phyloP scores from a whole-genome alignment of 768 basidiomycete species.

The Epithele typhae region DNA sequence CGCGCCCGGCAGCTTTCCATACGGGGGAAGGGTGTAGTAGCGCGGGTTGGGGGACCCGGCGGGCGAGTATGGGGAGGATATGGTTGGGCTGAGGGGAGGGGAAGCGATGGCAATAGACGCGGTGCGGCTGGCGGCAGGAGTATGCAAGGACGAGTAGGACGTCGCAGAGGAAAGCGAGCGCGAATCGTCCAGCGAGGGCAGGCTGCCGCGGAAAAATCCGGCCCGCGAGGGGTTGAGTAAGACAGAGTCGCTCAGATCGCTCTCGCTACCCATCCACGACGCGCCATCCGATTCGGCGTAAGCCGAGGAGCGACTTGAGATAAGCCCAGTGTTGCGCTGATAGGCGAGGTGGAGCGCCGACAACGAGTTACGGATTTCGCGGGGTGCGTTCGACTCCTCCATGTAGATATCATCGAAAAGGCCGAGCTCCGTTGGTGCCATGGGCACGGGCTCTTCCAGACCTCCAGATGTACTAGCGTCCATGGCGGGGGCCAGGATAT shows the following conservation, averaged over 20 bases:
- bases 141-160: constrained; percentile 26
- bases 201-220: constrained; percentile 24
- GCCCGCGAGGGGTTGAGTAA: no score
- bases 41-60: not conserved
- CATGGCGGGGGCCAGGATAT: constrained; percentile 37
- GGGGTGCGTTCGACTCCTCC: constrained; percentile 6
- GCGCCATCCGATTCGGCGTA: constrained; percentile 32
- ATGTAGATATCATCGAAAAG: constrained; percentile 5
- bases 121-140: constrained; percentile 23
- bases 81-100: constrained; percentile 14
- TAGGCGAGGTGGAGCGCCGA: constrained; percentile 8
- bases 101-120: constrained; percentile 27
- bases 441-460: constrained; percentile 25
- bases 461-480: constrained; percentile 18
- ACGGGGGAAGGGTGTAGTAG: not conserved
- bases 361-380: constrained; percentile 1
- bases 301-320: constrained; percentile 6
- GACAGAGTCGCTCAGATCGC: no score
- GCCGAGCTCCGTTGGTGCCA: constrained; percentile 8
- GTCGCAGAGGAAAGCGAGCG: constrained; percentile 39
- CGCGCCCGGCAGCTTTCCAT: no score
- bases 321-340: constrained; percentile 1
- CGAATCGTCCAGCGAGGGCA: constrained; percentile 37
- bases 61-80: not conserved
- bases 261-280: constrained; percentile 14